Base-by-base conservation (phyloP, 768 basidiomycete species). In the Xerocomus potaroensis region DNA sequence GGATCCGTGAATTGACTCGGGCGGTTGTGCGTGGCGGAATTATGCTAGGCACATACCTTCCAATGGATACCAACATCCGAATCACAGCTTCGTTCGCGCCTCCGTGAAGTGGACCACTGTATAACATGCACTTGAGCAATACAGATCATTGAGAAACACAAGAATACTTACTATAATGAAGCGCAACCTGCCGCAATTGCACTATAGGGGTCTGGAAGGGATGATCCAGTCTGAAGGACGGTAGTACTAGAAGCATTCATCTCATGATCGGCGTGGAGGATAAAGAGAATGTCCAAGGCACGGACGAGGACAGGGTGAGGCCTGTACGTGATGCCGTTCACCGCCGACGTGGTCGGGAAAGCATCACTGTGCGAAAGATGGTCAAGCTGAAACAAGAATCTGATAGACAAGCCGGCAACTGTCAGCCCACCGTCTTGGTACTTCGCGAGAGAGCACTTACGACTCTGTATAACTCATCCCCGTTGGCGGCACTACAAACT, bases 41-140 rank as follows among this genome's bases (percentile, higher is more conserved):
- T 32, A 23, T 8, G 16, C 12, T 24, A 12, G 1, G n/a, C 23
- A 63, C 80, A 58, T 57, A 87, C 80, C 80, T 81, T 57, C 90
- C 91, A 51, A 95, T 92, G 1, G 87, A 83, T 34, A 91, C 76
- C 33, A 95, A 72, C 93, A 95, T 95, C 12, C 93, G 83, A 60
- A 95, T 91, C 50, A 95, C 92, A 5, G 92, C 91, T 65, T 95
- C 91, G 56, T 92, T 92, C 3, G 91, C 92, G 42, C 91, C 91
- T 54, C 90, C 88, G 16, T 65, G 64, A 21, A 65, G 61, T 77
- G 61, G 42, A 26, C 48, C 45, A 33, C 51, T 66, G 39, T n/a
- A 32, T 12, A 12, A 12, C 47, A 46, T 10, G 5, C 9, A 19
- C 43, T 24, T 11, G 45, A 39, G 18, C 23, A 29, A 23, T 14